Evolutionary conservation across 805 yeast genomes (phyloP).

Genomic region (Teunomyces cretensis): DNA sequence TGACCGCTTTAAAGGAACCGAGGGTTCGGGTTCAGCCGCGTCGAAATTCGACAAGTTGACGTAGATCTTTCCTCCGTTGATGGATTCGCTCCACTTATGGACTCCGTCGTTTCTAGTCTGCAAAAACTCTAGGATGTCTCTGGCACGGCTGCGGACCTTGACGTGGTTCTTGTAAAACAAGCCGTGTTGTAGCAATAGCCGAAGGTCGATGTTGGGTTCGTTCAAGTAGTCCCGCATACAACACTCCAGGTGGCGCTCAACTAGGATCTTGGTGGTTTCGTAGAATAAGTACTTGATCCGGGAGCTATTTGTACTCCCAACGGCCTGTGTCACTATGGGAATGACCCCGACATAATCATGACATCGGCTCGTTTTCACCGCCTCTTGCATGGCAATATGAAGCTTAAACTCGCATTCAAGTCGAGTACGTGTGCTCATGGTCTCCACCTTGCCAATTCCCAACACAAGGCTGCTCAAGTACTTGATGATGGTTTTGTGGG

Average conservation of each 20-base stretch:
- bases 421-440: conserved; percentile 13
- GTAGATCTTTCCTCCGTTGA: conserved; percentile 12
- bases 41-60: not conserved
- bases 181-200: conserved; percentile 34
- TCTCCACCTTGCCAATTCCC: conserved; percentile 23
- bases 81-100: conserved; percentile 14
- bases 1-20: not conserved
- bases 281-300: conserved; percentile 23
- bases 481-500: conserved; percentile 28
- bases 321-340: conserved; percentile 36
- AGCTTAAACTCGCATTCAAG: conserved; percentile 16
- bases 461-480: conserved; percentile 34
- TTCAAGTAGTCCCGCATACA: conserved; percentile 33
- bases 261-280: conserved; percentile 19
- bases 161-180: conserved; percentile 26
- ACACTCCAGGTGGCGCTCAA: conserved; percentile 29
- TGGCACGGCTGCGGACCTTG: conserved; percentile 19
- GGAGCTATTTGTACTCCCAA: conserved; percentile 19
- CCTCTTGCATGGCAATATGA: conserved; percentile 15
- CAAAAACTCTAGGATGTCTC: conserved; percentile 20
- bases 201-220: conserved; percentile 23
- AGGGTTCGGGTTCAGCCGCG: not conserved
- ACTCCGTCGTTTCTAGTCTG: conserved; percentile 8
- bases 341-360: conserved; percentile 30
- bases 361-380: conserved; percentile 19